Conservation (phyloP, 73 alveolate genomes). For the Breviolum minutum region DNA sequence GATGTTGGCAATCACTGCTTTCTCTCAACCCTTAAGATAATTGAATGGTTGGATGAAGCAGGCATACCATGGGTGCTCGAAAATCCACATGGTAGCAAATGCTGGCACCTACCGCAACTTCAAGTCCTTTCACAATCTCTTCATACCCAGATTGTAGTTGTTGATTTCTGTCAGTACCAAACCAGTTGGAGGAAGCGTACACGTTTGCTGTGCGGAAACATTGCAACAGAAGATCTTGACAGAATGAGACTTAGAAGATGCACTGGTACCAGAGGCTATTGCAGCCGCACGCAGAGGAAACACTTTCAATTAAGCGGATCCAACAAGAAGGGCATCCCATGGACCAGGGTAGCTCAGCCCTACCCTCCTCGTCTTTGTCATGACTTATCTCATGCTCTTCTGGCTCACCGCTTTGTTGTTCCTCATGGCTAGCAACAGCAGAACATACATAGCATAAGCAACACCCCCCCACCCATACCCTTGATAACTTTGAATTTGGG, state of each 20-base stretch:
- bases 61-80: slow-evolving; percentile 17
- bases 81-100: not conserved
- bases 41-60: not conserved
- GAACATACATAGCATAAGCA: not conserved
- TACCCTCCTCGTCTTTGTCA: slow-evolving; percentile 21
- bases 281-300: not conserved
- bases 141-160: not conserved
- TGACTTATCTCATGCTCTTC: not conserved
- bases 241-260: not conserved
- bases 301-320: slow-evolving; percentile 39
- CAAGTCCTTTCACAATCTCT: not conserved
- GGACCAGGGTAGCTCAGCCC: slow-evolving; percentile 41
- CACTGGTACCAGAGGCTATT: not conserved
- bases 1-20: slow-evolving; percentile 10
- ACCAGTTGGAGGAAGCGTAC: slow-evolving; percentile 17
- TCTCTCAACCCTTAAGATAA: not conserved
- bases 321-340: not conserved
- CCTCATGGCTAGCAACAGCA: not conserved
- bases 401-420: not conserved
- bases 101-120: not conserved
- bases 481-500: not conserved
- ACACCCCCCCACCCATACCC: not conserved
- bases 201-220: not conserved
- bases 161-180: not conserved
- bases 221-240: not conserved